Evolutionary conservation across 2,329 filamentous ascomycete genomes (phyloP).

Genomic region (Calonectria fujianensis): DNA sequence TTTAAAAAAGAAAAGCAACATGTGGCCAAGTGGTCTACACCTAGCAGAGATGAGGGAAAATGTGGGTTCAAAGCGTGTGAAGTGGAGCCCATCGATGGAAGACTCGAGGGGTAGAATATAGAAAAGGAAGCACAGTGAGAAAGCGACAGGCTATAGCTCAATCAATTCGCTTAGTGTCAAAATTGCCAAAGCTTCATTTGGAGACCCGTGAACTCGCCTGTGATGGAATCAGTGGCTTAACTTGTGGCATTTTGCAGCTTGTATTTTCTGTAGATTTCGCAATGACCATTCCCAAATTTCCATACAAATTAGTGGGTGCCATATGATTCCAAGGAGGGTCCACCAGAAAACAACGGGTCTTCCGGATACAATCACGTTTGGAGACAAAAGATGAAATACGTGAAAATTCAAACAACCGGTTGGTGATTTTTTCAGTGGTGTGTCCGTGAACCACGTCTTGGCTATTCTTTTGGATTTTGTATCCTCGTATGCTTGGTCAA

Average conservation of each 20-base stretch:
- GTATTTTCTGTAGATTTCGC: not conserved
- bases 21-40: too few species aligned
- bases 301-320: not conserved
- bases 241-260: not conserved
- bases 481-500: too few species aligned
- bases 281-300: not conserved
- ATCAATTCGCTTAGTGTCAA: not conserved
- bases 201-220: not conserved
- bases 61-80: not conserved
- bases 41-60: not conserved
- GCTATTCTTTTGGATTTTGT: too few species aligned
- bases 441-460: too few species aligned
- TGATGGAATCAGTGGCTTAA: not conserved
- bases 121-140: not conserved
- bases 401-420: too few species aligned
- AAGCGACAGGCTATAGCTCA: not conserved
- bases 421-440: too few species aligned
- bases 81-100: not conserved
- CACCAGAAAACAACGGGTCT: not conserved
- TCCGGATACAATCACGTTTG: not conserved
- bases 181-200: not conserved
- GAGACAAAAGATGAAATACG: too few species aligned
- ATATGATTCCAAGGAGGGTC: not conserved
- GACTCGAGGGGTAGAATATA: not conserved
- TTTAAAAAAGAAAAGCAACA: not conserved